These are phyloP conservation scores for Phialocephala subalpina DNA, from an alignment of 2,329 filamentous ascomycete species.

Conservation along the genomic window DNA sequence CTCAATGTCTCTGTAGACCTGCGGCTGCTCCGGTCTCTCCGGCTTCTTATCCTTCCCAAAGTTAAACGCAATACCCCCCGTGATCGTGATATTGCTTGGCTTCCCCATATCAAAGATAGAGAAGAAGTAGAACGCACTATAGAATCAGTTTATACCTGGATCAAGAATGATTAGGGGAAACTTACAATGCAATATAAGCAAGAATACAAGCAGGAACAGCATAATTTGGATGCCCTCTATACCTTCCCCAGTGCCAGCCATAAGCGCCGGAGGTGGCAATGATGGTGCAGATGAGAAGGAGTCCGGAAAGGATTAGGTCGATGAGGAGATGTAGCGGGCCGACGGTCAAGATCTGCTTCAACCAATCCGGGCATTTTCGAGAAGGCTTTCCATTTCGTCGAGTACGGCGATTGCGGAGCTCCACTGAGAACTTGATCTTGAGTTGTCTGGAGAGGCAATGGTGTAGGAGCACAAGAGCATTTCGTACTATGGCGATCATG, in stretches of 20 bases:
- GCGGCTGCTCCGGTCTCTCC: neutral
- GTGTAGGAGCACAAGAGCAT: conserved; percentile 14
- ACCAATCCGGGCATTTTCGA: conserved; percentile 1
- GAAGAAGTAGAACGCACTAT: conserved; percentile 7
- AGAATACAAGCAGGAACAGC: conserved; percentile 7
- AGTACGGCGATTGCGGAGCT: conserved; percentile 6
- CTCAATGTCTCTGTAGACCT: conserved; percentile 10
- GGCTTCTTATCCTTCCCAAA: neutral
- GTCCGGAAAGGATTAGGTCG: neutral
- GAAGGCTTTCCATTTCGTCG: neutral
- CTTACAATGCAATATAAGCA: conserved; percentile 4
- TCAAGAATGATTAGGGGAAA: neutral
- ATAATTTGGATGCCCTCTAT: neutral
- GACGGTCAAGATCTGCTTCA: neutral
- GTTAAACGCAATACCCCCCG: conserved; percentile 14
- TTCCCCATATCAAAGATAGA: conserved; percentile 15
- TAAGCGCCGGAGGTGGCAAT: neutral
- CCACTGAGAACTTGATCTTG: conserved; percentile 2
- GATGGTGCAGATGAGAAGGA: neutral
- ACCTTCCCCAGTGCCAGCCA: neutral
- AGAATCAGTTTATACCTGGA: neutral
- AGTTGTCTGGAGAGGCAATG: conserved; percentile 10
- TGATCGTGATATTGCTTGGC: conserved; percentile 17
- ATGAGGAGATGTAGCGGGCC: neutral
- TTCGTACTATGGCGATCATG: conserved; percentile 5